These are phyloP conservation scores for Lipomyces chichibuensis DNA, from an alignment of 805 yeast genomes.

Conservation along the genomic window DNA sequence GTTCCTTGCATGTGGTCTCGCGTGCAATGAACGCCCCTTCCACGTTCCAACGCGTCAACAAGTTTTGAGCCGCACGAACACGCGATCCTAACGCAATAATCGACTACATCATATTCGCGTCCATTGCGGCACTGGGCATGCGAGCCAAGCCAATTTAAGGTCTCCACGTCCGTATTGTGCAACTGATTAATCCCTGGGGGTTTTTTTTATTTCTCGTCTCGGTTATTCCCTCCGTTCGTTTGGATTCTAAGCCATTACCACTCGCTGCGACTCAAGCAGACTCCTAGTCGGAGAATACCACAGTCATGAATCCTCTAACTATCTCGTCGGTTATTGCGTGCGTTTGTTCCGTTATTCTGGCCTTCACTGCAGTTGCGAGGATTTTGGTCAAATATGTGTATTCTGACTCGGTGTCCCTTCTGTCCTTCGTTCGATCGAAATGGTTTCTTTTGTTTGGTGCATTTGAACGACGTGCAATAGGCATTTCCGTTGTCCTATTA, in stretches of 20 bases:
- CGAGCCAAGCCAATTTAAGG: too few relatives aligned
- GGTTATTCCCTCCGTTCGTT: neutral
- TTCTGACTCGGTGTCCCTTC: neutral
- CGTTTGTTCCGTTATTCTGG: constrained; percentile 11
- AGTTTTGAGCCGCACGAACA: neutral
- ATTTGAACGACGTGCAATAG: constrained; percentile 25
- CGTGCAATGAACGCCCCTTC: neutral
- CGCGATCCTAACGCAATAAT: neutral
- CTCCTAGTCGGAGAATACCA: neutral
- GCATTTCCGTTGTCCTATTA: constrained; percentile 9
- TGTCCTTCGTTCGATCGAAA: neutral
- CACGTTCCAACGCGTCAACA: neutral
- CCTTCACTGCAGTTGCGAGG: constrained; percentile 13
- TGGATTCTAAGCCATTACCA: neutral
- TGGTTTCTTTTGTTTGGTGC: constrained; percentile 19
- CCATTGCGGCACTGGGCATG: too few relatives aligned
- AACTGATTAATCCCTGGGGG: too few relatives aligned
- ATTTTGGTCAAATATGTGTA: constrained; percentile 9
- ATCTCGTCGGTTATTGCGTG: constrained; percentile 16
- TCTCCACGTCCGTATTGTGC: neutral
- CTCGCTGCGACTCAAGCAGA: too few relatives aligned
- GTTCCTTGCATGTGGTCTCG: neutral
- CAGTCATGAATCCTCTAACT: constrained; percentile 11
- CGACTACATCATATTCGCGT: too few relatives aligned
- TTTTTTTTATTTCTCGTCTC: neutral